Evolutionary conservation across 345 rosid species (phyloP), one percentile per base, ranked within the genome.

Genomic region (Cardiospermum halicacabum): DNA sequence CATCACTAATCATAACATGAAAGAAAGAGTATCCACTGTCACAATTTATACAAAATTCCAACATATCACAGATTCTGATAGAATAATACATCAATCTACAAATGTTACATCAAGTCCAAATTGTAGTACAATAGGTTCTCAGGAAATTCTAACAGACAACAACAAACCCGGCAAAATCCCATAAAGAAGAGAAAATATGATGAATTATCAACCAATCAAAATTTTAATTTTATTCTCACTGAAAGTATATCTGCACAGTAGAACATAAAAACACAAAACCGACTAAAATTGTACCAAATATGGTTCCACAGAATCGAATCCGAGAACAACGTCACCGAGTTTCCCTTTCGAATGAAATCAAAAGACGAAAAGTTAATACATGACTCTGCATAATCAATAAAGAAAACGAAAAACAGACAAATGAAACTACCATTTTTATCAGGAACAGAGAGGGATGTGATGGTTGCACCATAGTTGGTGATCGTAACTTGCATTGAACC

Each of bases 221-320:
- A 47, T n/a, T n/a, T 8, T 51, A 42, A 53, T 53, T n/a, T 47
- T n/a, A n/a, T 43, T 18, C 19, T 47, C 11, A 47, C 51, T 18
- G 22, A 47, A 47, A 47, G 43, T 30, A 40, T 48, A 10, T n/a
- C n/a, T 16, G 21, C 59, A 26, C 60, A 61, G 34, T 34, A 24
- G 36, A 64, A 50, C 36, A 36, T 30, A 42, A 42, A 18, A 39
- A 27, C 7, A 28, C 12, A 12, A 73, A 47, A 32, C 1, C n/a
- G 51, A 7, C 51, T 47, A 18, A 10, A 47, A 47, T 24, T 53
- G 77, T 80, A 93, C 98, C 96, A 82, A 70, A 68, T 93, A 90
- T 1, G 91, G 98, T 48, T 88, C 97, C 12, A 90, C 73, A 10
- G 97, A 75, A 68, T 93, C 98, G 49, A 90, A 88, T 57, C 98